These are phyloP conservation scores for Cryptosporidium tyzzeri DNA, from an alignment of 169 alveolate genomes.

Conservation along the genomic window DNA sequence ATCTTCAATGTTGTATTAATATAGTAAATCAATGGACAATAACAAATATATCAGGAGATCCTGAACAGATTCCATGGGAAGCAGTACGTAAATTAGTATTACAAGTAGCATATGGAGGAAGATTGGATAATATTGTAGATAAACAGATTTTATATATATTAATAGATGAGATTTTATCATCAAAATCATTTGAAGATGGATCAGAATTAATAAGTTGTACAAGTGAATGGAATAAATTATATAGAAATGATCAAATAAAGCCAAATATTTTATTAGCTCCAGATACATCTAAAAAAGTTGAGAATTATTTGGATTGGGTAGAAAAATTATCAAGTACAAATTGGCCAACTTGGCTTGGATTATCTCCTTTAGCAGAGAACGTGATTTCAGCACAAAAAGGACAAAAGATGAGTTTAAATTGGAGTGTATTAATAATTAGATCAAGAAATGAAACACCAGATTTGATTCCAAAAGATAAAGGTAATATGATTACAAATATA, in stretches of 20 bases:
- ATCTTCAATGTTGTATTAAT: constrained; percentile 84
- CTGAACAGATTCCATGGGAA: constrained; percentile 97
- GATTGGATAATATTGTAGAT: constrained; percentile 96
- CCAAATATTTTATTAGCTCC: constrained; percentile 55
- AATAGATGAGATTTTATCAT: constrained; percentile 89
- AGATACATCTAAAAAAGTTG: constrained; percentile 39
- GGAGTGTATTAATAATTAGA: constrained; percentile 21
- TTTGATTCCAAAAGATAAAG: constrained; percentile 15
- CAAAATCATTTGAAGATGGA: constrained; percentile 87
- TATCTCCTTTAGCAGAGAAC: constrained; percentile 56
- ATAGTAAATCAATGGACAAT: constrained; percentile 52
- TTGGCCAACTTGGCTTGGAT: constrained; percentile 63
- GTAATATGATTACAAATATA: not conserved
- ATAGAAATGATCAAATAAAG: constrained; percentile 75
- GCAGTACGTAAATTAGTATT: constrained; percentile 94
- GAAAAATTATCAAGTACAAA: constrained; percentile 13
- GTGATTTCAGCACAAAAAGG: constrained; percentile 63
- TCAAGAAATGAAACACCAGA: constrained; percentile 67
- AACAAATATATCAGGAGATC: constrained; percentile 85
- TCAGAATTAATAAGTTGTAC: constrained; percentile 79
- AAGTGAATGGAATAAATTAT: constrained; percentile 76
- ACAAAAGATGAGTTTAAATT: constrained; percentile 8
- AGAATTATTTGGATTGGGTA: constrained; percentile 37
- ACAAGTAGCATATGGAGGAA: constrained; percentile 96
- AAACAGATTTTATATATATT: constrained; percentile 90